These are phyloP conservation scores for Coemansia asiatica DNA, from an alignment of 192 early-diverging fungal genomes.

Conservation along the genomic window DNA sequence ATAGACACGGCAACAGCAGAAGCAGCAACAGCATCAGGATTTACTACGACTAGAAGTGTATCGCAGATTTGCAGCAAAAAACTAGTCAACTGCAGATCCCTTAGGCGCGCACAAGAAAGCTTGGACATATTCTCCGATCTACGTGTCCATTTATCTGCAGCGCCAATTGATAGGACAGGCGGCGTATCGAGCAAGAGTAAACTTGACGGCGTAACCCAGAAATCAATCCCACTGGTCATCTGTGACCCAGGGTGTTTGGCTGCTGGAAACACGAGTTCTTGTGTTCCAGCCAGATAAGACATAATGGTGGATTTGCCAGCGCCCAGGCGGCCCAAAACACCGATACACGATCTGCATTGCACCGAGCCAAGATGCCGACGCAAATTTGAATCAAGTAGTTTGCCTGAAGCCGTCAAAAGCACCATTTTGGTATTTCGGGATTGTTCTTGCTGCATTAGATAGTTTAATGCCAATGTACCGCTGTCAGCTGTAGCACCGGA, in stretches of 20 bases:
- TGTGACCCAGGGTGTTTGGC: background rate
- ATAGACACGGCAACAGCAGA: background rate
- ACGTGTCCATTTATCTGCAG: constrained; percentile 9
- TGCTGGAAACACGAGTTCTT: constrained; percentile 6
- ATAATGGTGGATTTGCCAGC: constrained; percentile 27
- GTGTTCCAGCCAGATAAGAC: constrained; percentile 12
- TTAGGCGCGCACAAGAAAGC: constrained; percentile 9
- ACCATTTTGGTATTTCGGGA: constrained; percentile 8
- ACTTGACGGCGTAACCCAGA: constrained; percentile 16
- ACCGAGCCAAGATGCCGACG: constrained; percentile 16
- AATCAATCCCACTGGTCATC: constrained; percentile 13
- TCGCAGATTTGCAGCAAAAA: constrained; percentile 38
- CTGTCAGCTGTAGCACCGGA: background rate
- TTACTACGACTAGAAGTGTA: constrained; percentile 29
- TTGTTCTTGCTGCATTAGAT: background rate
- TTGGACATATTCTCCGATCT: background rate
- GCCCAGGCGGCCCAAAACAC: constrained; percentile 22
- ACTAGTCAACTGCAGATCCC: constrained; percentile 31
- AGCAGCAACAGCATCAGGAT: constrained; percentile 1
- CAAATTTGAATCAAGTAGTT: constrained; percentile 15
- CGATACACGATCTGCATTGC: constrained; percentile 16
- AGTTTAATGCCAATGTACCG: background rate
- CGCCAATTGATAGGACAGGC: constrained; percentile 11
- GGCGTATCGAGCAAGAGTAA: constrained; percentile 31
- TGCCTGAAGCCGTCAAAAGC: constrained; percentile 15